Evolutionary conservation across 2,329 filamentous ascomycete genomes (phyloP).

Genomic region (Elsinoe necatrix): DNA sequence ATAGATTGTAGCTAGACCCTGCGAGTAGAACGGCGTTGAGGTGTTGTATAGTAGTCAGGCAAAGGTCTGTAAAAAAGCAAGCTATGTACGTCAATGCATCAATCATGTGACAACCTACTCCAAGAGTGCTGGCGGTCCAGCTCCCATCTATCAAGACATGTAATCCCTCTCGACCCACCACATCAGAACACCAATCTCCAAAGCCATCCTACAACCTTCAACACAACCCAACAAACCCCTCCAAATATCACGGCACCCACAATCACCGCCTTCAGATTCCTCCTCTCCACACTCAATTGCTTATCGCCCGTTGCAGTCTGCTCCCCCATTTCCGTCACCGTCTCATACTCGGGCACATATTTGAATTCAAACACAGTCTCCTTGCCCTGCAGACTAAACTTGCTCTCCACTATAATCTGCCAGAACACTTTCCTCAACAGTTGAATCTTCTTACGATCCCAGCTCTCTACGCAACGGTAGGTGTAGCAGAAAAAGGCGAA

Average conservation of each 20-base stretch:
- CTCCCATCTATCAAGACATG: too few species aligned
- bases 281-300: constrained; percentile 36
- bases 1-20: too few species aligned
- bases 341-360: constrained; percentile 52
- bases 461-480: constrained; percentile 41
- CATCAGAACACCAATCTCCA: constrained; percentile 8
- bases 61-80: too few species aligned
- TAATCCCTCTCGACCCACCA: too few species aligned
- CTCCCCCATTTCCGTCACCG: constrained; percentile 41
- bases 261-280: constrained; percentile 41
- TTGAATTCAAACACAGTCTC: constrained; percentile 63
- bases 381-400: constrained; percentile 53
- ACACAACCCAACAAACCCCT: constrained; percentile 22
- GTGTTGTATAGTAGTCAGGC: too few species aligned
- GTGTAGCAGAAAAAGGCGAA: constrained; percentile 50
- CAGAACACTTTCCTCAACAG: constrained; percentile 48
- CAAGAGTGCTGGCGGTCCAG: too few species aligned
- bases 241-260: constrained; percentile 30
- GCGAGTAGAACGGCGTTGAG: too few species aligned
- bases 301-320: constrained; percentile 33
- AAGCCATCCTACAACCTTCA: constrained; percentile 15
- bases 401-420: constrained; percentile 53
- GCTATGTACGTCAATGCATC: too few species aligned
- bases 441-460: constrained; percentile 47
- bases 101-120: too few species aligned